A percentile compares a stretch with the other conserved stretches of the same genome.
These are phyloP conservation scores for Lactifluus subvellereus DNA, from an alignment of 768 basidiomycete genomes.

Conservation along the genomic window DNA sequence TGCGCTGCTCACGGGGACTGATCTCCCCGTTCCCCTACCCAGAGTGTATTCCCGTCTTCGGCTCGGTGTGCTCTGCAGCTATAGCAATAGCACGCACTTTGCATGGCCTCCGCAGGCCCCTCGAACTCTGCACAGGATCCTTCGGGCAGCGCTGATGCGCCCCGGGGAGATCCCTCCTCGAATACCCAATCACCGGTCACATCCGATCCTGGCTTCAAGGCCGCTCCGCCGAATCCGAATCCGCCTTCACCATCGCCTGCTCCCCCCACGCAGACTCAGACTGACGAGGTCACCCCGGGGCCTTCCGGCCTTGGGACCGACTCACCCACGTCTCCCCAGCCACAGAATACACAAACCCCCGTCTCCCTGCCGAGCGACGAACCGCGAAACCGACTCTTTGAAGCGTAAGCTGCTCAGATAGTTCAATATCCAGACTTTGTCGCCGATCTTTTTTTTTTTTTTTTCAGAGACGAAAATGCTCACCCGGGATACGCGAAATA, in stretches of 20 bases:
- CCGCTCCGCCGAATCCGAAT: background rate
- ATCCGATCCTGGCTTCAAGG: background rate
- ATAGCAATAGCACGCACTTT: background rate
- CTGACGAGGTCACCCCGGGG: background rate
- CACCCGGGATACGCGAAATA: constrained; percentile 9
- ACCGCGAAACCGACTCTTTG: background rate
- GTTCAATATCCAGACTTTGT: background rate
- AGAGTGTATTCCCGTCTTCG: background rate
- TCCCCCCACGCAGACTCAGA: background rate
- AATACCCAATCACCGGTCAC: background rate
- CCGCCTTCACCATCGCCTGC: background rate
- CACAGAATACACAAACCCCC: background rate
- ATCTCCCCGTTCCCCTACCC: background rate
- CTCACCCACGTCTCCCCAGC: background rate
- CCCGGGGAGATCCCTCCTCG: background rate
- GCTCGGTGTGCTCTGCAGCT: background rate
- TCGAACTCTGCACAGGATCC: background rate
- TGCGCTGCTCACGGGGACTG: background rate
- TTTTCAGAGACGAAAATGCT: background rate
- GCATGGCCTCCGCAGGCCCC: background rate
- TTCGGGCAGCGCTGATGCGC: background rate
- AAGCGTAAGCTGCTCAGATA: background rate
- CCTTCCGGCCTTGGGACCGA: background rate
- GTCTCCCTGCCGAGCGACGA: background rate
- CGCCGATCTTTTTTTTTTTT: background rate